phyloP scores from a whole-genome alignment of 768 basidiomycete genomes.

The Basidioascus undulatus region DNA sequence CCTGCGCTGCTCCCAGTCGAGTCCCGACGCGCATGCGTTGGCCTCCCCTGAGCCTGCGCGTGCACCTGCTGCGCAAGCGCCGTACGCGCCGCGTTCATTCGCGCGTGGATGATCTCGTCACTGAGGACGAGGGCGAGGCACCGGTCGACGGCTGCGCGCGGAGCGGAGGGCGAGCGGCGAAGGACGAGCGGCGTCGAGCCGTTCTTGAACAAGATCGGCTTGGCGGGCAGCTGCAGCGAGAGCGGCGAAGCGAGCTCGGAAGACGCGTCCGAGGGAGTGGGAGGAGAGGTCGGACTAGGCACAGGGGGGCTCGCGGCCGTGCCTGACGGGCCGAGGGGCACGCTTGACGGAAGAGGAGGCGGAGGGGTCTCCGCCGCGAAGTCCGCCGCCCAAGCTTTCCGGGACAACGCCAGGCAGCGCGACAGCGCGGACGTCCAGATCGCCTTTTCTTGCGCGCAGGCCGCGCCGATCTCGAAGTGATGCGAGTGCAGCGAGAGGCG shows the following conservation, averaged over 20 bases:
- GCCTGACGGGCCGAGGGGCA: no score
- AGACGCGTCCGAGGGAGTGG: not conserved
- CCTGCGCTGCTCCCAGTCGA: no score
- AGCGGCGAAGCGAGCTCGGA: not conserved
- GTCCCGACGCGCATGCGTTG: not conserved
- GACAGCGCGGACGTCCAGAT: conserved; percentile 57
- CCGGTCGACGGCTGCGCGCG: conserved; percentile 48
- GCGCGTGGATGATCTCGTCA: conserved; percentile 38
- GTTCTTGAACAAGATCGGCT: no score
- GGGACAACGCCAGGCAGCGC: conserved; percentile 20
- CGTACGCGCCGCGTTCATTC: conserved; percentile 15
- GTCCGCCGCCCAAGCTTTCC: conserved; percentile 12
- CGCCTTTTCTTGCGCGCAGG: conserved; percentile 60
- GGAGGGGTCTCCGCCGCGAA: conserved; percentile 24
- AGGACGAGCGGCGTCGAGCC: conserved; percentile 18
- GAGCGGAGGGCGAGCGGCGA: conserved; percentile 35
- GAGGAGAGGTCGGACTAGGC: no score
- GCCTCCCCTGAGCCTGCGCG: not conserved
- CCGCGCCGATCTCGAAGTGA: conserved; percentile 62
- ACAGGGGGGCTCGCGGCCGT: no score
- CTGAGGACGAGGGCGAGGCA: conserved; percentile 62
- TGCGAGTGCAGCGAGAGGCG: conserved; percentile 43
- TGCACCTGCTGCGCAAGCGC: not conserved
- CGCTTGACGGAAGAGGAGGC: not conserved
- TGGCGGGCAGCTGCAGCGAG: not conserved